Evolutionary conservation across 768 basidiomycete genomes (phyloP), one percentile per base, ranked within the genome.

Genomic region (Saitozyma podzolica): DNA sequence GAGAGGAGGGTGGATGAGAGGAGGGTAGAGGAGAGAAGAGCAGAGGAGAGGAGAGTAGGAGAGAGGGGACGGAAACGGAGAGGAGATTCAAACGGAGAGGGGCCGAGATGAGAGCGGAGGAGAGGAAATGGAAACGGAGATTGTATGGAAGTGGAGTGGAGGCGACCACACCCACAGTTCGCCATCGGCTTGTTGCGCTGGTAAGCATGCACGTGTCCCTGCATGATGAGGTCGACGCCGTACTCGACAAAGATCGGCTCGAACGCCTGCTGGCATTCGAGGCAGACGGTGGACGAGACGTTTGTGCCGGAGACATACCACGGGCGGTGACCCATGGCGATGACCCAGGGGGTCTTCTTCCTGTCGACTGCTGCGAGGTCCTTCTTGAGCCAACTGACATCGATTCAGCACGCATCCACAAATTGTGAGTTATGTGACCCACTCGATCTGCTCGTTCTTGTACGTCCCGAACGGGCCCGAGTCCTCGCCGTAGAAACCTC

Each of bases 271-370:
- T 55, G 40, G 39, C 60, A 62, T 16, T 29, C 19, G n/a, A 14
- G 43, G 19, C 60, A 62, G 9, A 29, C 7, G 1, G 53, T 40
- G 20, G 16, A 50, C 43, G 40, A 17, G 13, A 48, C 13, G 39
- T 39, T 39, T 2, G 11, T 29, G 45, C 11, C 16, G 11, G 51
- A 29, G 40, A 59, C 58, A 54, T 64, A 64, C 17, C 8, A 64
- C 40, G 63, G 63, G 40, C 63, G 17, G 63, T 64, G 63, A 20
- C 59, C 63, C 37, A 61, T 55, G 16, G 54, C 64, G 40, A 65
- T 19, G 20, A 65, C 64, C 64, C 64, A 65, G 14, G 64, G 64
- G 2, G 64, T 65, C 56, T 62, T 57, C 11, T 8, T 57, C 8
- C 64, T 53, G 41, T 65, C 45, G 17, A 65, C 61, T 9, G 37